Evolutionary conservation across 352 stramenopile genomes (phyloP).

Genomic region (Globisporangium camurandrum): DNA sequence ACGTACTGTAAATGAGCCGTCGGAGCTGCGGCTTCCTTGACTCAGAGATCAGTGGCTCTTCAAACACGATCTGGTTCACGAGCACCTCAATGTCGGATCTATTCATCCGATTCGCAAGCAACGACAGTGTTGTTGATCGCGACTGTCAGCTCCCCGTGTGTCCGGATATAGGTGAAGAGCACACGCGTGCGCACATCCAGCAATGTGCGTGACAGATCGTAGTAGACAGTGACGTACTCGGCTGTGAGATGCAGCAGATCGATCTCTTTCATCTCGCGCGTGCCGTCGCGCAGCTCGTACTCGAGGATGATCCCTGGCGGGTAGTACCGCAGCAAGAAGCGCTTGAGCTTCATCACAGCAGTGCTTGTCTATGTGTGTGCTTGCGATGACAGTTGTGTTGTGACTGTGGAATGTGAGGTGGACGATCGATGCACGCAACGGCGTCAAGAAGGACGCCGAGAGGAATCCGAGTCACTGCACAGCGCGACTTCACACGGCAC

Average conservation of each 20-base stretch:
- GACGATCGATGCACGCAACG: no score
- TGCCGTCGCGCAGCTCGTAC: slow-evolving; percentile 92
- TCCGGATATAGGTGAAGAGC: no score
- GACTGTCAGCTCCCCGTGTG: no score
- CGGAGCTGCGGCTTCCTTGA: slow-evolving; percentile 91
- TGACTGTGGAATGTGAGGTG: no score
- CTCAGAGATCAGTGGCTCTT: slow-evolving; percentile 91
- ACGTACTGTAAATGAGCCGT: slow-evolving; percentile 88
- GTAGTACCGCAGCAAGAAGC: slow-evolving; percentile 94
- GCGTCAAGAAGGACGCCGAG: no score
- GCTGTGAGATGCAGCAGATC: slow-evolving; percentile 91
- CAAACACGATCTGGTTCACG: slow-evolving; percentile 94
- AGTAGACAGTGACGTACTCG: slow-evolving; percentile 43
- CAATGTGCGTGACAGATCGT: not conserved
- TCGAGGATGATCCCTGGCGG: slow-evolving; percentile 94
- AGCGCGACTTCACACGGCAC: no score
- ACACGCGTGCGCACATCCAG: not conserved
- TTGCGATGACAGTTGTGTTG: not conserved
- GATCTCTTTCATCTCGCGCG: slow-evolving; percentile 93
- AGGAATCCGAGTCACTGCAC: no score
- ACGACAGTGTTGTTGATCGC: not conserved
- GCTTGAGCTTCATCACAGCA: slow-evolving; percentile 90
- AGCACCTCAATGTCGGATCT: slow-evolving; percentile 91
- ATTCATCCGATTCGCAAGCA: not conserved
- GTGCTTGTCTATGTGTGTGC: not conserved